These are phyloP conservation scores for Trichophyton schoenleinii DNA, from an alignment of 2,329 filamentous ascomycete genomes.

Conservation along the genomic window DNA sequence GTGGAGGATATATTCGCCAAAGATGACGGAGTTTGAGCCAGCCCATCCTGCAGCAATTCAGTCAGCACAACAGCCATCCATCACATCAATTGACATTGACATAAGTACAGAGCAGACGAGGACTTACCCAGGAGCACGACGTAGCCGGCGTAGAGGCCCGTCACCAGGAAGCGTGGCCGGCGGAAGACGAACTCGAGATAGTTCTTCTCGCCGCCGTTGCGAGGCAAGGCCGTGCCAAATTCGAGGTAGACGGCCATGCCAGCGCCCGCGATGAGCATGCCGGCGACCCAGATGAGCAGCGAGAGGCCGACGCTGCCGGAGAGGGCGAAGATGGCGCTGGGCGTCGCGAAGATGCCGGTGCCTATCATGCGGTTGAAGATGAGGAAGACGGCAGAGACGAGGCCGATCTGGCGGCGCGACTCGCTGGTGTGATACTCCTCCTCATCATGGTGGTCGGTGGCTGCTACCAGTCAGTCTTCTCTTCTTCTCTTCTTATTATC, in stretches of 20 bases:
- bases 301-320: slow-evolving; percentile 54
- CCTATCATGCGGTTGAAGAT: slow-evolving; percentile 48
- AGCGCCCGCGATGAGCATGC: slow-evolving; percentile 46
- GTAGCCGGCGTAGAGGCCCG: slow-evolving; percentile 45
- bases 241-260: slow-evolving; percentile 51
- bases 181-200: slow-evolving; percentile 57
- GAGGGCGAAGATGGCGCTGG: slow-evolving; percentile 49
- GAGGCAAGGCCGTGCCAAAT: slow-evolving; percentile 54
- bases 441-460: background rate
- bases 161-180: slow-evolving; percentile 48
- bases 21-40: slow-evolving; percentile 54
- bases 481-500: background rate
- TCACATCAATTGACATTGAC: no score
- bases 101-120: slow-evolving; percentile 8
- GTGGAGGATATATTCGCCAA: slow-evolving; percentile 58
- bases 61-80: no score
- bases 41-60: slow-evolving; percentile 36
- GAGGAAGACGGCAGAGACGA: slow-evolving; percentile 22
- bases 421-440: slow-evolving; percentile 13
- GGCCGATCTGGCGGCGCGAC: slow-evolving; percentile 14
- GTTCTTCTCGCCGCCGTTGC: slow-evolving; percentile 55
- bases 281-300: slow-evolving; percentile 49
- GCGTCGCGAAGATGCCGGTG: slow-evolving; percentile 58
- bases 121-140: slow-evolving; percentile 32
- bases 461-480: background rate